A percentile compares a stretch with the other conserved stretches of the same genome.
Conservation (phyloP, 257 asterid genomes). For the Nicotiana undulata region DNA sequence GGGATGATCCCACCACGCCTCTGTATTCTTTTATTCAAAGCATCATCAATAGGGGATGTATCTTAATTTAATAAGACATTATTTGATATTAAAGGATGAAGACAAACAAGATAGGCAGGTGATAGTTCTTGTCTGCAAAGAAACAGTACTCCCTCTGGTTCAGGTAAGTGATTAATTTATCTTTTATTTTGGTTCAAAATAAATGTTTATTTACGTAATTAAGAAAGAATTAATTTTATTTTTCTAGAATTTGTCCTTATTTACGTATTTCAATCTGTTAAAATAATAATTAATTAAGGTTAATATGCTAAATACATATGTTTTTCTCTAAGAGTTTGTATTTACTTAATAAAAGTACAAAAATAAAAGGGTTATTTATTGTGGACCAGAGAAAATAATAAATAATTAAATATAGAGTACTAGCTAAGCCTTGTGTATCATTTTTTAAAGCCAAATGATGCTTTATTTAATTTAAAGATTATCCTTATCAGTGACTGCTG, state of each 20-base stretch:
- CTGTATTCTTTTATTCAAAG: background rate
- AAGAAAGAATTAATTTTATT: too few relatives aligned
- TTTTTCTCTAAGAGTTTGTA: too few relatives aligned
- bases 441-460: background rate
- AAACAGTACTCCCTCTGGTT: too few relatives aligned
- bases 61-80: background rate
- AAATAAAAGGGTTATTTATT: too few relatives aligned
- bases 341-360: too few relatives aligned
- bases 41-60: background rate
- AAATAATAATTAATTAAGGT: too few relatives aligned
- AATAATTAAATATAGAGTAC: background rate
- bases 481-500: background rate
- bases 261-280: too few relatives aligned
- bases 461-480: background rate
- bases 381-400: background rate
- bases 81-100: background rate
- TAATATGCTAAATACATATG: too few relatives aligned
- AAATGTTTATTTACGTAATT: too few relatives aligned
- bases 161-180: too few relatives aligned
- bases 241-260: too few relatives aligned
- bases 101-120: background rate
- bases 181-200: too few relatives aligned
- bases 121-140: background rate
- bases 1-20: background rate
- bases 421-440: background rate